phyloP scores from a whole-genome alignment of 148 eudicot genomes.

The Silene uniflora region DNA sequence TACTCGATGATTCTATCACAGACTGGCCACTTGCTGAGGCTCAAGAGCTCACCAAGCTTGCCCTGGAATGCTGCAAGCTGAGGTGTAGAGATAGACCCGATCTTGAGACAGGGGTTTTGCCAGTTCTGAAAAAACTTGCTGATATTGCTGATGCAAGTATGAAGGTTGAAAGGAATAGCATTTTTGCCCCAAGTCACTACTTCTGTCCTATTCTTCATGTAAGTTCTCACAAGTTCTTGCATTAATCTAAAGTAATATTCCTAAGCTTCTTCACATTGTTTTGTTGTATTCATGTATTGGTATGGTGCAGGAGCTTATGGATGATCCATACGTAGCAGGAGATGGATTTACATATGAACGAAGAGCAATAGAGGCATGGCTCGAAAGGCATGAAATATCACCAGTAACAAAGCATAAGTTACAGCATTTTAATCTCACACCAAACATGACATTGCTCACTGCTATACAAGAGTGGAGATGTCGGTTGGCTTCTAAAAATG shows the following conservation, averaged over 20 bases:
- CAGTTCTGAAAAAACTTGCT: constrained; percentile 60
- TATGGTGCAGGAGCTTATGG: constrained; percentile 67
- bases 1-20: constrained; percentile 52
- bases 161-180: constrained; percentile 31
- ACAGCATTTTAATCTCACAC: constrained; percentile 53
- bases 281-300: neutral
- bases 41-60: constrained; percentile 53
- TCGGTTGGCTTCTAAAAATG: constrained; percentile 26
- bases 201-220: constrained; percentile 72
- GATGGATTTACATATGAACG: constrained; percentile 89
- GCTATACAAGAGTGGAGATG: constrained; percentile 84
- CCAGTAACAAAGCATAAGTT: constrained; percentile 64
- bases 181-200: constrained; percentile 57
- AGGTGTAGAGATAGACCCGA: constrained; percentile 88
- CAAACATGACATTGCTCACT: constrained; percentile 62
- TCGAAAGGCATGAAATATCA: constrained; percentile 56
- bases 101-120: constrained; percentile 68
- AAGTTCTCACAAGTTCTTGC: constrained; percentile 8
- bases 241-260: neutral
- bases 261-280: neutral
- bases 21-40: constrained; percentile 72
- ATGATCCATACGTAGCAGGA: constrained; percentile 77
- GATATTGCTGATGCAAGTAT: constrained; percentile 58
- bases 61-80: constrained; percentile 57
- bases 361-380: constrained; percentile 74